These are phyloP conservation scores for Saccharomycopsis lassenensis DNA, from an alignment of 805 yeast genomes.

Conservation along the genomic window DNA sequence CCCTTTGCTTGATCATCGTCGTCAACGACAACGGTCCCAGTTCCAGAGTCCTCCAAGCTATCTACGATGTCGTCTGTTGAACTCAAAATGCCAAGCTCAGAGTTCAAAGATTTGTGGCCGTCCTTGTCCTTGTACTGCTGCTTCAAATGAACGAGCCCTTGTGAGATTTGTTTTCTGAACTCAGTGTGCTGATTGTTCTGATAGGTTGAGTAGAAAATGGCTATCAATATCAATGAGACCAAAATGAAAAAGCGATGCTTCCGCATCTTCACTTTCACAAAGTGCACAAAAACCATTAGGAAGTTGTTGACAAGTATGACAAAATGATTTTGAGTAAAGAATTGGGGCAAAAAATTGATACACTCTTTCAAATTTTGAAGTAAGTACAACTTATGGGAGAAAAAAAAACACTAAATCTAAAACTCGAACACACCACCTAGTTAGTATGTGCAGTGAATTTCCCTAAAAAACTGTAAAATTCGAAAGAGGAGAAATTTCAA, in stretches of 20 bases:
- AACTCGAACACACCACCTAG: no score
- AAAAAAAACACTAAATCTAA: no score
- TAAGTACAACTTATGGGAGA: no score
- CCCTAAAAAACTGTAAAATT: no score
- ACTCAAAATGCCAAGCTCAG: no score
- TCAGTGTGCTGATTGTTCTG: slow-evolving; percentile 4
- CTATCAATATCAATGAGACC: slow-evolving; percentile 3
- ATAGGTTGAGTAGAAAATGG: slow-evolving; percentile 5
- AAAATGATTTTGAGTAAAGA: background rate
- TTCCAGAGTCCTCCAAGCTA: background rate
- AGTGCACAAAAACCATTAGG: slow-evolving; percentile 1
- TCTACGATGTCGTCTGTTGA: slow-evolving; percentile 1
- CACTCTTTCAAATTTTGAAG: no score
- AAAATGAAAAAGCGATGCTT: slow-evolving; percentile 3
- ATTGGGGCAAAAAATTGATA: no score
- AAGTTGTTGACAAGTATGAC: background rate
- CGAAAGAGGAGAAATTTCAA: no score
- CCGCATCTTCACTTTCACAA: slow-evolving; percentile 4
- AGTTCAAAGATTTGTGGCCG: no score
- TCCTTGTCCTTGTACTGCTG: no score
- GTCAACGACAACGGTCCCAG: background rate
- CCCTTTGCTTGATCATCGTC: background rate
- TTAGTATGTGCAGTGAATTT: no score
- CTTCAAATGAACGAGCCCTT: no score
- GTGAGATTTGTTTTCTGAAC: background rate